Base-by-base conservation (phyloP, 768 basidiomycete species). In the Rhodotorula sphaerocarpa region DNA sequence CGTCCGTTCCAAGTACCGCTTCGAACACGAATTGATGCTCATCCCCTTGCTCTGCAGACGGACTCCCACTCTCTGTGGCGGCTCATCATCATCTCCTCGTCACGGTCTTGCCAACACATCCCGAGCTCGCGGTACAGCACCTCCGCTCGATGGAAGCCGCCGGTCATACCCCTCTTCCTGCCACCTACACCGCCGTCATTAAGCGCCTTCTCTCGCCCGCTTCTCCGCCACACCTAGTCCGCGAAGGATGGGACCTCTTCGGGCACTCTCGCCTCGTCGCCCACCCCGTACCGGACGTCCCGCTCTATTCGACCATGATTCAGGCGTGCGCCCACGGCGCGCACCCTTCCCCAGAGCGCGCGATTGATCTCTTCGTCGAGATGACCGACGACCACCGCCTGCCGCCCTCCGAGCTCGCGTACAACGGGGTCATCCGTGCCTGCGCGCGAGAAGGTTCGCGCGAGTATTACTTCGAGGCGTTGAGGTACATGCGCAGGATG, bases 191-290 rank as follows among this genome's bases (percentile, higher is more conserved):
- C 14, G 78, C 82, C 27, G 75, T 85, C 50, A 86, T 93, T 7
- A 36, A 58, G 30, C 68, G 70, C 28, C 74, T 76, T 21, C 71
- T 75, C 27, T 30, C 70, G 4, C 61, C 74, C 2, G 61, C 77
- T 78, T 9, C 75, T 79, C 48, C 83, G 84, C 39, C 82, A 82
- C 69, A 78, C 78, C 46, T 77, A 78, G 31, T 78, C 59, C 67
- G 71, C 9, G 85, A 88, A 63, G 92, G 88, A 5, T 95, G 90
- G 89, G 89, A 97, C 72, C 81, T 96, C 44, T 96, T 89, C 74
- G 79, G 87, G 3, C 93, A 99, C 75, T 92, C 95, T 88, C 88
- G 93, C 50, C 91, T 95, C 64, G 87, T 88, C 20, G 89, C 93
- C 1, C 90, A 97, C 73, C 84, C 90, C 1, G 77, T 78, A 6